Base-by-base conservation (phyloP, 2,329 filamentous ascomycete genomes). In the Paracoccidioides lutzii region DNA sequence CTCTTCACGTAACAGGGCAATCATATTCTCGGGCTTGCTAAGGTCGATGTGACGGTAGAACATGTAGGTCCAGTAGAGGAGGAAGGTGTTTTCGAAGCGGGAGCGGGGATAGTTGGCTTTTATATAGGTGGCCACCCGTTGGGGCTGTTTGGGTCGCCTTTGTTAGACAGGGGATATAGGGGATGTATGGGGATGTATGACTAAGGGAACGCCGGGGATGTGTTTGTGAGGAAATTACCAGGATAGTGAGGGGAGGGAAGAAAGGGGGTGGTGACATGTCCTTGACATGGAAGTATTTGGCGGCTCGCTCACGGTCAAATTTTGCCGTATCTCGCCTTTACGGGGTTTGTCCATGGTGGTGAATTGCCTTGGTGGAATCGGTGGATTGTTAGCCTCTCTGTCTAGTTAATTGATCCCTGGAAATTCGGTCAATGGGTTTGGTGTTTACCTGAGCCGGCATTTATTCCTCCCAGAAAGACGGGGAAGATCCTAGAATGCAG, bases 291-390 rank as follows among this genome's bases (percentile, higher is more conserved):
- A 81, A 81, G 62, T 81, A 78, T 54, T 70, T 71, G 57, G 74
- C 72, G n/a, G 78, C 76, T 45, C 79, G 71, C 22, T 66, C 63
- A 3, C 63, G 63, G 62, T 83, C 80, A 57, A 73, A 78, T 32
- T 32, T 62, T 62, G 51, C 78, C 73, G 64, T 88, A 84, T 1
- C 64, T 67, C 28, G 78, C 82, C 73, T 90, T 90, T 45, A 81
- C 82, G 1, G 82, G 80, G 35, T 87, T 74, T 0, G 75, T 75
- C 84, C 85, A 90, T 0, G 88, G 87, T 0, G 87, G 87, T 60
- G 81, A 81, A 68, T 93, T 91, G 52, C 85, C 84, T 81, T 60
- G 33, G n/a, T 37, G 52, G 51, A 15, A 22, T 22, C 22, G 30
- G n/a, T 37, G 33, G 59, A n/a, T 44, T 55, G 28, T 52, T 41